Evolutionary conservation across 176 grass and related monocot genomes (phyloP).

Genomic region (Stipa capillata): DNA sequence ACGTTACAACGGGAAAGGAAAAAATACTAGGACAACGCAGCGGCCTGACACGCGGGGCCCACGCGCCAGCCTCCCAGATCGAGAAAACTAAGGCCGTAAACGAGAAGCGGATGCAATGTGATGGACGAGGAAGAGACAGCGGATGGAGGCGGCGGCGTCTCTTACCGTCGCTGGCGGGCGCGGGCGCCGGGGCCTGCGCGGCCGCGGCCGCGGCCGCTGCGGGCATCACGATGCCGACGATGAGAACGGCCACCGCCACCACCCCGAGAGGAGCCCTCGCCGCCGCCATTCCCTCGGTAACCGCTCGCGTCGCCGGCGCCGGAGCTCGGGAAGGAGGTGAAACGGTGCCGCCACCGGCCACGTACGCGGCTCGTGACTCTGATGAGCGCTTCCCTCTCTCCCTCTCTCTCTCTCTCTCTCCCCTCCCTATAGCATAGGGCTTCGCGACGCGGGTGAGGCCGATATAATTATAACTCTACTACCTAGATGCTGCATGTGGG

Average conservation of each 20-base stretch:
- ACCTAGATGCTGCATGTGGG: background rate
- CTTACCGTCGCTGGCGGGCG: conserved; percentile 42
- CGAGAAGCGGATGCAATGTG: background rate
- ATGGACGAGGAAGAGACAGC: too few relatives aligned
- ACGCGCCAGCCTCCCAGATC: background rate
- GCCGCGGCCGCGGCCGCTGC: background rate
- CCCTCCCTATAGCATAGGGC: background rate
- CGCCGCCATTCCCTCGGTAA: background rate
- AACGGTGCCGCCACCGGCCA: conserved; percentile 17
- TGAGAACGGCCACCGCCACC: conserved; percentile 21
- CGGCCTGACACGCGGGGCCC: background rate
- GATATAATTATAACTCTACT: background rate
- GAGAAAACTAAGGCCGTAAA: background rate
- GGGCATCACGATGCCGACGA: conserved; percentile 32
- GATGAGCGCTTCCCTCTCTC: background rate
- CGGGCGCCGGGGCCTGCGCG: conserved; percentile 30
- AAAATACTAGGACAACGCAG: background rate
- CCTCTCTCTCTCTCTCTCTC: background rate
- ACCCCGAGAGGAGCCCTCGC: background rate
- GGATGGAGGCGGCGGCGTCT: too few relatives aligned
- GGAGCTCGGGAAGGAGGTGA: background rate
- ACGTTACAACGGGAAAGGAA: too few relatives aligned
- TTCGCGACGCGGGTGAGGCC: background rate
- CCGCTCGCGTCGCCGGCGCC: conserved; percentile 1
- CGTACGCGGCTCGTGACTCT: background rate